A percentile compares a stretch with the other conserved stretches of the same genome.
Evolutionary conservation across 805 yeast genomes (phyloP).

Genomic region (Nakazawaea populi): DNA sequence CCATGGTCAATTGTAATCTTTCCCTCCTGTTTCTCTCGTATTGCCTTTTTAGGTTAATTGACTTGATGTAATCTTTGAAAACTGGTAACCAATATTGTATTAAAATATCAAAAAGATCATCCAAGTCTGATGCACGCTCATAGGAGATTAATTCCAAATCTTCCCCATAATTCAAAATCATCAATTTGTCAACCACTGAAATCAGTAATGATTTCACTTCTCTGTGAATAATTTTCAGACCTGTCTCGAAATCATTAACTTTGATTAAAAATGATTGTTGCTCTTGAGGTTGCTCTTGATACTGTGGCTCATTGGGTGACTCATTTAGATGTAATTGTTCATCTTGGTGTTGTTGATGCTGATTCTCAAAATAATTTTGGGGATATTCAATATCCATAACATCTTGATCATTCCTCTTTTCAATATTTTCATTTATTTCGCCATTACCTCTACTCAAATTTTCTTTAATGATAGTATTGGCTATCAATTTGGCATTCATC

Average conservation of each 20-base stretch:
- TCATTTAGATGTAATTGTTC: neutral
- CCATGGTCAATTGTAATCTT: slow-evolving; percentile 15
- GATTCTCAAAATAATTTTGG: neutral
- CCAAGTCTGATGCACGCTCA: slow-evolving; percentile 27
- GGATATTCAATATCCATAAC: slow-evolving; percentile 14
- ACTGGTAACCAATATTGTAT: slow-evolving; percentile 49
- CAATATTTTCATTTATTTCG: neutral
- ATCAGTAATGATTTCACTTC: slow-evolving; percentile 36
- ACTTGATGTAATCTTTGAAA: slow-evolving; percentile 43
- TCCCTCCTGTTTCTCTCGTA: slow-evolving; percentile 16
- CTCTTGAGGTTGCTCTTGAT: neutral
- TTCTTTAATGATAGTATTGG: slow-evolving; percentile 33
- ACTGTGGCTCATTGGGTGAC: neutral
- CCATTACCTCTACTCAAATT: slow-evolving; percentile 4
- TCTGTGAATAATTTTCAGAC: slow-evolving; percentile 23
- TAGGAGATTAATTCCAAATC: slow-evolving; percentile 50
- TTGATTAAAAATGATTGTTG: neutral
- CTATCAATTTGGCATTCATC: slow-evolving; percentile 41
- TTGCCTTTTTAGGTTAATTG: slow-evolving; percentile 2
- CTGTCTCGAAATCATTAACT: slow-evolving; percentile 14
- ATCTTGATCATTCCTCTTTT: slow-evolving; percentile 10
- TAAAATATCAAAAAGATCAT: slow-evolving; percentile 36
- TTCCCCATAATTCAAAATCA: slow-evolving; percentile 51
- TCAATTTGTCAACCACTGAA: slow-evolving; percentile 43
- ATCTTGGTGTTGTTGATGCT: neutral